Conservation (phyloP, 2,329 filamentous ascomycete species). For the Phialophora tarda region DNA sequence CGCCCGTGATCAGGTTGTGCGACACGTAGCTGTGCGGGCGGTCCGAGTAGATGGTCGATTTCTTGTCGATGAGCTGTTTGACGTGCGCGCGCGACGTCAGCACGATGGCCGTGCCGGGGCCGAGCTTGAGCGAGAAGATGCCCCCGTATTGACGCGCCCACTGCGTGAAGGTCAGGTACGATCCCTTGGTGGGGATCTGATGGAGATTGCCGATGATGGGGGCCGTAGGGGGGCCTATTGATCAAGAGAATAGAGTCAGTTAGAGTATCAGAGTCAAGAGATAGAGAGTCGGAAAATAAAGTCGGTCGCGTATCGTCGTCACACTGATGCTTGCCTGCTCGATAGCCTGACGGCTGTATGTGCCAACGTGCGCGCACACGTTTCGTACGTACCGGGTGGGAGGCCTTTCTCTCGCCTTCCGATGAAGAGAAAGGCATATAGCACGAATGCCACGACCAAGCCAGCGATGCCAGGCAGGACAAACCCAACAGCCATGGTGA, state of each 20-base stretch:
- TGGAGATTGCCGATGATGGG: constrained; percentile 52
- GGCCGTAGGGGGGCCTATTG: constrained; percentile 24
- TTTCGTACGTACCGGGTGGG: constrained; percentile 44
- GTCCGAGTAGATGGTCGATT: constrained; percentile 51
- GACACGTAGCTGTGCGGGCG: constrained; percentile 53
- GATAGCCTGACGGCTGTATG: neutral
- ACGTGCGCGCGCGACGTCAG: constrained; percentile 50
- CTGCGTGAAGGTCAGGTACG: constrained; percentile 46
- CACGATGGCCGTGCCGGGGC: constrained; percentile 49
- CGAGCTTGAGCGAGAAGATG: constrained; percentile 53
- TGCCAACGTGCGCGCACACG: neutral
- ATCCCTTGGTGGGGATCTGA: constrained; percentile 46
- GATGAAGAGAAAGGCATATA: constrained; percentile 31
- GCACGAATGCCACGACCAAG: constrained; percentile 24
- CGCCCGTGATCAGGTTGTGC: constrained; percentile 51
- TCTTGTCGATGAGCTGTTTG: constrained; percentile 55
- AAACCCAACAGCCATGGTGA: constrained; percentile 13
- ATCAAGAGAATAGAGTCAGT: neutral
- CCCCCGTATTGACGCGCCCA: constrained; percentile 50
- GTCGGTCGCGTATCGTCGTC: neutral
- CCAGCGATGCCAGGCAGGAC: constrained; percentile 18
- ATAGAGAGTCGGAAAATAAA: neutral
- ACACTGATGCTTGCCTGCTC: neutral
- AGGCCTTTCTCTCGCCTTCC: constrained; percentile 32
- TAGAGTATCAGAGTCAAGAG: neutral